Evolutionary conservation across 768 basidiomycete species (phyloP), one percentile per base, ranked within the genome.

Genomic region (Punctularia strigosozonata): DNA sequence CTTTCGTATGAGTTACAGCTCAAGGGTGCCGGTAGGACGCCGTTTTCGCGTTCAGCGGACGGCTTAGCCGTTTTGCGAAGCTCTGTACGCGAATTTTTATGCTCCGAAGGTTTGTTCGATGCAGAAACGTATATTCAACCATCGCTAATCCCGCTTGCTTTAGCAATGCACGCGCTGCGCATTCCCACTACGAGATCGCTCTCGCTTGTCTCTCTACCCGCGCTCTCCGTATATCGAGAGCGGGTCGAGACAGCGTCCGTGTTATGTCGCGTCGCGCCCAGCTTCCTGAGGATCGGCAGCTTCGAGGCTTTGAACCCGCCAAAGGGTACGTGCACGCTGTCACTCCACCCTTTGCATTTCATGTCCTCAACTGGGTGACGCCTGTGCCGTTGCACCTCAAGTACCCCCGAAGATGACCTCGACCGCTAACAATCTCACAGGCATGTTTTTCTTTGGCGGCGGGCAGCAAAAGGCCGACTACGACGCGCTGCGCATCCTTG

Each of bases 61-160:
- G 95, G 95, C 1, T 69, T 99, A 14, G 95, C 95, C 1, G 94
- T 97, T 3, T 60, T 91, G n/a, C 79, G 95, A 20, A 91, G 88
- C 30, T 92, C 89, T 4, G 79, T 98, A 21, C 79, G 94, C 34
- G 95, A 98, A 61, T 98, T 80, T 49, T 74, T 98, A 6, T 83
- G 88, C 31, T 83, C 88, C 2, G 94, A 98, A 79, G 87, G 85
- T 78, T 46, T 43, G 61, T 52, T 23, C 25, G 23, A 30, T 37
- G n/a, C 17, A 40, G 17, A 17, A 14, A 5, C 19, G 31, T 2
- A 17, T 17, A 17, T 24, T 22, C 21, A 43, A 67, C 63, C 71
- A 21, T 20, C 36, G 31, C 38, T 35, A 20, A 25, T 33, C 30
- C 38, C 38, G 14, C 13, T 39, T 17, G 6, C 33, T 19, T 1